Conservation (phyloP, 1,284 basidiomycete genomes). For the Malassezia caprae region DNA sequence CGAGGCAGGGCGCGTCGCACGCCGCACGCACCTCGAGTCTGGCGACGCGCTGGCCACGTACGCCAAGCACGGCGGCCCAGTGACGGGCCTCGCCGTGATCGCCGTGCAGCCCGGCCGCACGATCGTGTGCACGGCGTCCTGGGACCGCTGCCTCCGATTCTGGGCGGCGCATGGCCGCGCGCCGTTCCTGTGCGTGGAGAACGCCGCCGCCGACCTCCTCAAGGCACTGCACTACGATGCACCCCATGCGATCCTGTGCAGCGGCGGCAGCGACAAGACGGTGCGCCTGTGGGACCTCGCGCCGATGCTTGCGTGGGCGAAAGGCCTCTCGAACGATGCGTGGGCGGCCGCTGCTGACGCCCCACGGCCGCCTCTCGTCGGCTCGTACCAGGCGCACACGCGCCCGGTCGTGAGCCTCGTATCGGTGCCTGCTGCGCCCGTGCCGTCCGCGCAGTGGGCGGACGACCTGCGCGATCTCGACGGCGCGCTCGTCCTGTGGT, state of each 20-base stretch:
- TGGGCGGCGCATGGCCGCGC: slow-evolving; percentile 5
- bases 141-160: slow-evolving; percentile 17
- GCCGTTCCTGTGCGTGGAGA: not conserved
- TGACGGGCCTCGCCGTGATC: slow-evolving; percentile 11
- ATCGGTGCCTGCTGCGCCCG: slow-evolving; percentile 3
- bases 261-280: slow-evolving; percentile 17
- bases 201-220: slow-evolving; percentile 22
- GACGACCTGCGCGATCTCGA: not conserved
- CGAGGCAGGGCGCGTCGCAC: slow-evolving; percentile 15
- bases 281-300: slow-evolving; percentile 19
- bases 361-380: not conserved
- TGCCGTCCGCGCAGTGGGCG: not conserved
- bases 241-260: slow-evolving; percentile 8
- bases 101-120: not conserved
- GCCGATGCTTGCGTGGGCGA: not conserved
- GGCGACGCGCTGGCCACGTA: not conserved
- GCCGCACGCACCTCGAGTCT: slow-evolving; percentile 13
- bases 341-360: not conserved
- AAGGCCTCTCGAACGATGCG: not conserved
- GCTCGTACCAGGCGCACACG: slow-evolving; percentile 3
- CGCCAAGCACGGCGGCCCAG: slow-evolving; percentile 18
- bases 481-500: not conserved
- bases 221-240: slow-evolving; percentile 18
- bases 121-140: slow-evolving; percentile 16
- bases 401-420: slow-evolving; percentile 10